These are phyloP conservation scores for Breviolum minutum DNA, from an alignment of 73 alveolate species.

Conservation along the genomic window DNA sequence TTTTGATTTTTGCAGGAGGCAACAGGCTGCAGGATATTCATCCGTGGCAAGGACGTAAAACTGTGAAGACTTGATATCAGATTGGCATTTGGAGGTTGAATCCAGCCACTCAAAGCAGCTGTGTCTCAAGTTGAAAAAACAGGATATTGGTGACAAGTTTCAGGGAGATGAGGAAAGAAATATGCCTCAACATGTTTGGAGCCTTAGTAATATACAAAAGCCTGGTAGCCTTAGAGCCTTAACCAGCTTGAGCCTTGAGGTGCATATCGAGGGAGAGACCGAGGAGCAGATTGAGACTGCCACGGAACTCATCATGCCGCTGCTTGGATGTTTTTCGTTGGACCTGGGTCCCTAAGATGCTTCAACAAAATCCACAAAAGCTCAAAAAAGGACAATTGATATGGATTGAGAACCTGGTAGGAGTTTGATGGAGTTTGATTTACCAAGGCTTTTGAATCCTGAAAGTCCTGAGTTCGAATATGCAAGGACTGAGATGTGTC, in stretches of 20 bases:
- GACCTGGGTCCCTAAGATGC: too few species aligned
- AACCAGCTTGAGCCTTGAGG: neutral
- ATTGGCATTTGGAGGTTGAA: neutral
- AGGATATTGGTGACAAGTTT: constrained; percentile 67
- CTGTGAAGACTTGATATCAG: neutral
- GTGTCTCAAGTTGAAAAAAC: neutral
- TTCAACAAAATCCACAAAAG: too few species aligned
- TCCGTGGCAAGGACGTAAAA: constrained; percentile 70
- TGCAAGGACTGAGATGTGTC: constrained; percentile 33
- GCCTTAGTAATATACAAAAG: neutral
- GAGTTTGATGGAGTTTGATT: too few species aligned
- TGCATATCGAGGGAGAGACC: constrained; percentile 70
- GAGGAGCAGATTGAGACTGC: constrained; percentile 72
- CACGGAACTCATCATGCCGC: constrained; percentile 72
- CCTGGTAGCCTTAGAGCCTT: neutral
- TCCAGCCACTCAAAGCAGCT: neutral
- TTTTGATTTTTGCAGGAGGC: constrained; percentile 43
- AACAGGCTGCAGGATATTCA: constrained; percentile 72
- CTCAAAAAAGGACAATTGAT: too few species aligned
- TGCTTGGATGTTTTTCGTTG: neutral
- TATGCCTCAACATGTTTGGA: constrained; percentile 67
- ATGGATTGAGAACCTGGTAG: too few species aligned
- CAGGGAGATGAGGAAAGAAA: constrained; percentile 52
- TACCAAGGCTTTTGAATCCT: constrained; percentile 73
- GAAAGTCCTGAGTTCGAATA: constrained; percentile 84